Evolutionary conservation across 257 asterid species (phyloP), one percentile per base, ranked within the genome.

Genomic region (Solanum paucissectum): DNA sequence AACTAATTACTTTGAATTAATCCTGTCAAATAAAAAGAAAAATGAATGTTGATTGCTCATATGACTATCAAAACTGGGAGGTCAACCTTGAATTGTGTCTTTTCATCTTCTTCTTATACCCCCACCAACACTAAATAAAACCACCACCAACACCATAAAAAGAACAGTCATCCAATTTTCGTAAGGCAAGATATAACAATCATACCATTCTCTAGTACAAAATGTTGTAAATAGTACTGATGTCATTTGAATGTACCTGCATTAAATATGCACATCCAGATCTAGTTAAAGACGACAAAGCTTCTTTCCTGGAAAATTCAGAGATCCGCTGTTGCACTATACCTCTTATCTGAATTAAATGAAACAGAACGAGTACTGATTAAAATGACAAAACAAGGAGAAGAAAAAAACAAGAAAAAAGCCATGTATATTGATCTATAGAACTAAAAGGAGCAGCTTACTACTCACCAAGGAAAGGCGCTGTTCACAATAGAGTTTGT

Each of bases 231-330:
- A 27, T 18, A 46, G 40, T 18, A 46, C 16, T 3, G 29, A 81
- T 71, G 73, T 23, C 25, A 55, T 44, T 58, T 34, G 52, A 93
- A 90, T 83, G 69, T 90, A 97, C 99, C 98, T 96, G 99, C 95
- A 96, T 95, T 62, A 97, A 90, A 88, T 97, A 97, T 88, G 99
- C 98, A 94, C 98, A 97, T 81, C 99, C 99, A 90, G 99, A 97
- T 95, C 99, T 93, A 88, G 95, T 95, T 93, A 96, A 92, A 83
- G 99, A 96, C 7, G 99, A 93, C 91, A 97, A 90, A 74, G 93
- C 94, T 91, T 97, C 99, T 90, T 92, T 97, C 95, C 94, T 96
- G 76, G 99, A 81, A 91, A 93, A 95, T 85, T 96, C 99, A 58
- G 98, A 93, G 87, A 97, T 94, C 87, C 99, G 91, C 82, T 97